Evolutionary conservation across 805 yeast genomes (phyloP), one percentile per base, ranked within the genome.

Genomic region (Lachancea cidri): DNA sequence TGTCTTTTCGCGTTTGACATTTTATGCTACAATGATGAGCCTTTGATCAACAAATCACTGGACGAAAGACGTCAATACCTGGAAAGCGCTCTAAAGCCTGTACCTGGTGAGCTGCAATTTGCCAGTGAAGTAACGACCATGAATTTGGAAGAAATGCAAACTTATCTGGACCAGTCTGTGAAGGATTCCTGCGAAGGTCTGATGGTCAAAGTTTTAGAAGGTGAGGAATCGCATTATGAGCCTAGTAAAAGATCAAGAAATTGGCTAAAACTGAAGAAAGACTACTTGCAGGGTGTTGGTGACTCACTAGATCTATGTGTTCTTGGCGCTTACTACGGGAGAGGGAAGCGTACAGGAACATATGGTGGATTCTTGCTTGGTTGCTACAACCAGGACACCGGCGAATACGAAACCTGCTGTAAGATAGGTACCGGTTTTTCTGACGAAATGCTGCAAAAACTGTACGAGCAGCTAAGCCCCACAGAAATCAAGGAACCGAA

Each of bases 341-440:
- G 80, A 44, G 98, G 98, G 33, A 93, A 91, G 64, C 76, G 98
- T 57, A 89, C 98, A 0, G 96, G 95, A 8, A 75, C 83, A 46
- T 93, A 91, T 60, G 98, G 98, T 39, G 98, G 98, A 2, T 93
- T 89, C 56, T 63, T 93, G 30, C 69, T 93, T 38, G 98, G 95
- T 0, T 83, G 94, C 22, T 91, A 87, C 58, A 93, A 93, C 55
- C 80, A 79, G 42, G 96, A 91, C 43, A 76, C 87, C 0, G 98
- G 94, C 17, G 97, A 89, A 55, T 87, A 76, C 59, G 98, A 93
- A 62, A 85, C 97, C 0, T 83, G 95, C 32, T 93, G 98, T 67
- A 93, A 93, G 61, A 89, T 94, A 41, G 98, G 98, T 36, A 93
- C 98, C 0, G 98, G 98, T 0, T 93, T 93, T 57, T 77, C 88